phyloP scores from a whole-genome alignment of 2,329 filamentous ascomycete genomes.

The Venturia carpophila region DNA sequence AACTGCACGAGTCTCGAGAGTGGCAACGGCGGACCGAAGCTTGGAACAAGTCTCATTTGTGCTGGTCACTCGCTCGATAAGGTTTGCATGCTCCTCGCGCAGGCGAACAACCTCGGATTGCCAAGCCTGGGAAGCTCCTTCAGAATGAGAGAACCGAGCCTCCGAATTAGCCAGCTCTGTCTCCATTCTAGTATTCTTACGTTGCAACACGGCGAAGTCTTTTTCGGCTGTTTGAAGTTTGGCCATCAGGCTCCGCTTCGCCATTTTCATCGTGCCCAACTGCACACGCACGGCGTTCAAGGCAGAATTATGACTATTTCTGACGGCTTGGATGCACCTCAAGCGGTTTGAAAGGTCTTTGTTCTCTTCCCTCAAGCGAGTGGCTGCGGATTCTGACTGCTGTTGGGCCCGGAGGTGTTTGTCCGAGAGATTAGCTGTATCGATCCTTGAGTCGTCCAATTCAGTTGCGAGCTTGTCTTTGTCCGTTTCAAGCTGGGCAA shows the following conservation, averaged over 20 bases:
- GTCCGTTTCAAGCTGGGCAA: background rate
- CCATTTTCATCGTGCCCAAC: conserved; percentile 13
- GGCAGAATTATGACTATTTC: conserved; percentile 11
- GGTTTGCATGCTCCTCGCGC: conserved; percentile 2
- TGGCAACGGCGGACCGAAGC: background rate
- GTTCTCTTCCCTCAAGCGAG: background rate
- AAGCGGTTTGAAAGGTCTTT: background rate
- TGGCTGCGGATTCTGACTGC: background rate
- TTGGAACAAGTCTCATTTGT: background rate
- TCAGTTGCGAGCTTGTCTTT: background rate
- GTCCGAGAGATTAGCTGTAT: background rate
- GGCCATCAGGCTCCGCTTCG: conserved; percentile 7
- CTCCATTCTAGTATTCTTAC: background rate
- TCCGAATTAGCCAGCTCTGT: background rate
- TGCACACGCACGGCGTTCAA: conserved; percentile 2
- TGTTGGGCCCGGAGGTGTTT: background rate
- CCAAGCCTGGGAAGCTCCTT: conserved; percentile 6
- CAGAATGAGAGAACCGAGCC: background rate
- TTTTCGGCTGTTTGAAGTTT: conserved; percentile 14
- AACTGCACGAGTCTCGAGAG: background rate
- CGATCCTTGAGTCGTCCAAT: background rate
- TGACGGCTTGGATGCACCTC: background rate
- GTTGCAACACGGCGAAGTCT: conserved; percentile 10
- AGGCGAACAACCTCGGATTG: conserved; percentile 11
- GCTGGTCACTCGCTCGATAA: background rate